Base-by-base conservation (phyloP, 179 eudicot species). In the Dionaea muscipula region DNA sequence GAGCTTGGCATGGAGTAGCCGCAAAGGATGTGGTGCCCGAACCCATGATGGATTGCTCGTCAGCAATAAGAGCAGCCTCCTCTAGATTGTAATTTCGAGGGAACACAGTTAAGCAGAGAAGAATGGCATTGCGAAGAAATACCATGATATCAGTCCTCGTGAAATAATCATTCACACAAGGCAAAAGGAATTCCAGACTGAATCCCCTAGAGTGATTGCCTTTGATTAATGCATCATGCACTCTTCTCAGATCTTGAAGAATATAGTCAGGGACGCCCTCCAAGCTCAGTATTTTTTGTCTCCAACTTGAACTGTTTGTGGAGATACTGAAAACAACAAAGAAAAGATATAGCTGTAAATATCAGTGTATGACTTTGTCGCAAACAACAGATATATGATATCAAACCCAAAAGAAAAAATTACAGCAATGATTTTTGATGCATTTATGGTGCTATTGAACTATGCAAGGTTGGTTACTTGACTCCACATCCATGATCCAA, bases 301-400 rank as follows among this genome's bases (percentile, higher is more conserved):
- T 69, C 96, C 96, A 93, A 72, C 78, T 80, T 55, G 83, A 70
- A 77, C 86, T 83, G 77, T 93, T 93, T 54, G 99, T 81, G 67
- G 87, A 78, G 53, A 70, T 59, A 82, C 96, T 84, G 73, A 48
- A 55, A 50, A 56, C 49, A 50, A 56, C 49, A 39, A 25, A 63
- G 23, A 55, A 16, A 60, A 26, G 37, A 50, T 1, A 31, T 4
- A 6, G 35, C 5, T 31, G 35, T 4, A 31, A 6, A 31, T 31
- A 6, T 31, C 35, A 31, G 10, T 4, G 10, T 31, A 11, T 31
- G 35, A 31, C 10, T 31, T n/a, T n/a, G n/a, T n/a, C n/a, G n/a
- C n/a, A n/a, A n/a, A n/a, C n/a, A n/a, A n/a, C n/a, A n/a, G n/a
- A n/a, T n/a, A n/a, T n/a, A n/a, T n/a, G n/a, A n/a, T n/a, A n/a